A percentile compares a stretch with the other conserved stretches of the same genome.
Conservation (phyloP, 1,139 yeast species). For the Wickerhamiella pararugosa region DNA sequence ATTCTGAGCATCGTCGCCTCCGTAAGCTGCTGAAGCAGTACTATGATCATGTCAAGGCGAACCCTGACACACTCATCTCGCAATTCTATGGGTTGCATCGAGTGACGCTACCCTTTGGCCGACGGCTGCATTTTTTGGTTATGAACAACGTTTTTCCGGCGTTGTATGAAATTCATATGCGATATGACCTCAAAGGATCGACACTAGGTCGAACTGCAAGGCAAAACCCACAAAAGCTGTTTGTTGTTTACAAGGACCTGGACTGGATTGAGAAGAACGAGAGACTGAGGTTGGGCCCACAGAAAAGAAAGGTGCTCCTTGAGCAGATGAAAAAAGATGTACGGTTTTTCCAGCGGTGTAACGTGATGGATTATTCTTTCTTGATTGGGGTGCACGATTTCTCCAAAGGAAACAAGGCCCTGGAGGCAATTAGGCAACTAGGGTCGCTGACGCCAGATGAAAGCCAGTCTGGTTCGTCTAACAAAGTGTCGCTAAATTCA, state of each 20-base stretch:
- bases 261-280: constrained; percentile 67
- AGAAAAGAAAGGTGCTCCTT: constrained; percentile 42
- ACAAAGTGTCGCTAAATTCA: background rate
- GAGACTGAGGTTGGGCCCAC: constrained; percentile 56
- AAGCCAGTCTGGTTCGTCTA: constrained; percentile 10
- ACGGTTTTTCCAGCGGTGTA: constrained; percentile 50
- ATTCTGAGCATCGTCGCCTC: constrained; percentile 76
- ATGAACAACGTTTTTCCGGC: constrained; percentile 98
- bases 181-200: constrained; percentile 89
- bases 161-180: constrained; percentile 69
- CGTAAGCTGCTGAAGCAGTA: constrained; percentile 62
- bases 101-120: constrained; percentile 71
- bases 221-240: constrained; percentile 18
- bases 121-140: constrained; percentile 83
- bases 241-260: constrained; percentile 55
- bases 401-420: constrained; percentile 36
- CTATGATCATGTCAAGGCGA: constrained; percentile 60
- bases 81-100: constrained; percentile 95
- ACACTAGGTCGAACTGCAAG: constrained; percentile 52
- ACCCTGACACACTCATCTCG: constrained; percentile 78
- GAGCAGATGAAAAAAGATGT: constrained; percentile 68
- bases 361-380: constrained; percentile 91
- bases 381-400: constrained; percentile 77
- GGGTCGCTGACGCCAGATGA: constrained; percentile 10
- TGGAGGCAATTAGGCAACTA: constrained; percentile 13